Base-by-base conservation (phyloP, 2,329 filamentous ascomycete species). In the Thelonectria blattea region DNA sequence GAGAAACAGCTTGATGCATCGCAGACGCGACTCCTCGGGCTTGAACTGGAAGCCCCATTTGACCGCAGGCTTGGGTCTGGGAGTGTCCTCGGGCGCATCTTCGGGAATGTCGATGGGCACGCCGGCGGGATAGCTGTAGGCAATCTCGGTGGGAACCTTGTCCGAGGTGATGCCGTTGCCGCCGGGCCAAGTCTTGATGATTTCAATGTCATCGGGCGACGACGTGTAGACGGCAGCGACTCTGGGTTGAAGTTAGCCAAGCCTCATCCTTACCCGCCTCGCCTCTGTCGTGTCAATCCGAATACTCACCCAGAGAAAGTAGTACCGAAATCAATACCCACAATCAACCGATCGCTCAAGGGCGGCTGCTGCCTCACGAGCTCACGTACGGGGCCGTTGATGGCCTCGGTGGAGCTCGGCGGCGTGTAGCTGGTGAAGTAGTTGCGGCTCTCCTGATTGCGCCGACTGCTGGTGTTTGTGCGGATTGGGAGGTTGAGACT, bases 1-100 rank as follows among this genome's bases (percentile, higher is more conserved):
- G 37, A 94, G 87, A 71, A 93, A 93, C 22, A 94, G 83, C 80
- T 94, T 94, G 79, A 94, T 92, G 73, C 91, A 94, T 11, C 90
- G 88, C 27, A 94, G 82, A 18, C 91, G 85, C 47, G 88, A 83
- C 75, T 92, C 89, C 70, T 92, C 89, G 1, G 91, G 90, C 69
- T 87, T 88, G 81, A 93, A 91, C 73, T 93, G 90, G 73, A 93
- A 93, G 0, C 91, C 91, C 91, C 91, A 94, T 85, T 89, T 90
- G 49, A 86, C 79, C 1, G 72, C 82, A 7, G 85, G 81, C 8
- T 78, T 74, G 27, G 27, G 27, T 7, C 27, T 24, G 22, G 22
- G 27, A 1, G 79, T 72, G n/a, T 73, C 80, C 18, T 70, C 61
- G 2, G 67, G 39, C 8, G 69, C 63, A 53, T 70, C 69, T 2